phyloP scores from a whole-genome alignment of 257 asterid genomes.

The Lithospermum erythrorhizon region DNA sequence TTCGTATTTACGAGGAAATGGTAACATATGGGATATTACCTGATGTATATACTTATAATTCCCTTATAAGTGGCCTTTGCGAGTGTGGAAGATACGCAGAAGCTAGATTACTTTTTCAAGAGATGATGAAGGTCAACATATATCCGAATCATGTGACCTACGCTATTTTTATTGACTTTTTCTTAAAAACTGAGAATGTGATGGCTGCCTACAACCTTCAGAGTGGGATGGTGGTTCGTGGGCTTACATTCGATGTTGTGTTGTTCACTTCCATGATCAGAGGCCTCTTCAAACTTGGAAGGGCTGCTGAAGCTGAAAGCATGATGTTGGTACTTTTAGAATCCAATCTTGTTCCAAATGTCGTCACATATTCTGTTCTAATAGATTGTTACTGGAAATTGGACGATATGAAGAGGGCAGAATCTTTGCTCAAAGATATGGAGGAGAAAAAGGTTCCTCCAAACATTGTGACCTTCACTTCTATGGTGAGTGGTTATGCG shows the following conservation, averaged over 20 bases:
- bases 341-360: conserved; percentile 39
- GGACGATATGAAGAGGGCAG: conserved; percentile 51
- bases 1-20: conserved; percentile 48
- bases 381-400: conserved; percentile 55
- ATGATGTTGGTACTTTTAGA: conserved; percentile 39
- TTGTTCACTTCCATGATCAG: conserved; percentile 54
- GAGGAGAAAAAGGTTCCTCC: conserved; percentile 40
- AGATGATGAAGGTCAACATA: conserved; percentile 48
- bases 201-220: conserved; percentile 54
- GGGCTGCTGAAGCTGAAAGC: conserved; percentile 48
- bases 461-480: conserved; percentile 59
- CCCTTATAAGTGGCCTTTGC: conserved; percentile 48
- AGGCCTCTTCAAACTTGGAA: conserved; percentile 71
- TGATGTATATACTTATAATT: conserved; percentile 60
- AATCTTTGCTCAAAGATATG: conserved; percentile 55
- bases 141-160: conserved; percentile 73
- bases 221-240: conserved; percentile 79
- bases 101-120: conserved; percentile 41
- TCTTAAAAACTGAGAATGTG: conserved; percentile 35
- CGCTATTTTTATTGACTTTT: conserved; percentile 47
- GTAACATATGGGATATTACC: conserved; percentile 43
- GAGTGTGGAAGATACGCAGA: conserved; percentile 47
- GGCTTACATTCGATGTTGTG: conserved; percentile 63
- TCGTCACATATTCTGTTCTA: conserved; percentile 56
- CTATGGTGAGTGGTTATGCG: conserved; percentile 56